phyloP scores from a whole-genome alignment of 1,139 yeast genomes.

The Oligophagozyma castellii region DNA sequence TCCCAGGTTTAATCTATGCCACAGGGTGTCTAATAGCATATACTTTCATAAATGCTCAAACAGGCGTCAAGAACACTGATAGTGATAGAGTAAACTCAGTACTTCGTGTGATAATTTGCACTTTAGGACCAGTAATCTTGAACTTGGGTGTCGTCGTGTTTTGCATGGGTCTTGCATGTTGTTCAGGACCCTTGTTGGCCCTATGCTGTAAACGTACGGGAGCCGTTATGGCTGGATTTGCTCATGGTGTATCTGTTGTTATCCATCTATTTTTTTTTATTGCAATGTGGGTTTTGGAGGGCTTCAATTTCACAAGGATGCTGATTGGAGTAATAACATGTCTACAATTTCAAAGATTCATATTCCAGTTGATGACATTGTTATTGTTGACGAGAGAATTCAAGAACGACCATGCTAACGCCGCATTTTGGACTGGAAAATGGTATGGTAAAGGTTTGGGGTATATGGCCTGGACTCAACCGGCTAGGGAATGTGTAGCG shows the following conservation, averaged over 20 bases:
- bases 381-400: slow-evolving; percentile 85
- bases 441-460: slow-evolving; percentile 97
- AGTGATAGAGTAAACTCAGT: slow-evolving; percentile 58
- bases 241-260: slow-evolving; percentile 88
- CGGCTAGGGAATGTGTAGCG: slow-evolving; percentile 88
- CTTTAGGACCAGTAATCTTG: slow-evolving; percentile 83
- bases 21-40: slow-evolving; percentile 86
- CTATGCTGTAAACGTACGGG: slow-evolving; percentile 97
- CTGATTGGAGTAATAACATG: slow-evolving; percentile 75
- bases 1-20: slow-evolving; percentile 75
- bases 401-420: slow-evolving; percentile 90
- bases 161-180: slow-evolving; percentile 74
- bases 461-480: slow-evolving; percentile 92
- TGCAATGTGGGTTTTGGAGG: slow-evolving; percentile 95
- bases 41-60: slow-evolving; percentile 91
- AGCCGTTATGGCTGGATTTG: slow-evolving; percentile 91
- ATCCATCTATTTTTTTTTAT: slow-evolving; percentile 76
- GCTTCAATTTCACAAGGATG: slow-evolving; percentile 79
- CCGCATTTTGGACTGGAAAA: slow-evolving; percentile 99
- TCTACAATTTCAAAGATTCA: slow-evolving; percentile 75
- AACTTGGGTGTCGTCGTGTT: slow-evolving; percentile 73
- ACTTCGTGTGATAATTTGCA: slow-evolving; percentile 74
- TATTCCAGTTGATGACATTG: slow-evolving; percentile 79
- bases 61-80: slow-evolving; percentile 53
- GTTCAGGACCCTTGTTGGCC: slow-evolving; percentile 92